Conservation (phyloP, 208 protist genomes). For the Trypanosomatidae sp. region DNA sequence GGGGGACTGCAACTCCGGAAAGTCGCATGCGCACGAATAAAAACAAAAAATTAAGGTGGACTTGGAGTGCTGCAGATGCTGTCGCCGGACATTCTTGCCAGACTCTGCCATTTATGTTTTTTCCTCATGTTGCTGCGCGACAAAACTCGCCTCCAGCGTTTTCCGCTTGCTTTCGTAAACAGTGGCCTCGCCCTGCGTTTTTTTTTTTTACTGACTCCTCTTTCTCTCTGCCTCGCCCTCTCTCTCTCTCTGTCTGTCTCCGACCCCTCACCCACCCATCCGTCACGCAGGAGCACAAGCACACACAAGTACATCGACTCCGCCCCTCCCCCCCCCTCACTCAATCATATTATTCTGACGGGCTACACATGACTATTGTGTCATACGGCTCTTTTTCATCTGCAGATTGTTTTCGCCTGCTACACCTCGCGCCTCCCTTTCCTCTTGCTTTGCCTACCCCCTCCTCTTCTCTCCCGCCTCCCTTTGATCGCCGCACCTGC, state of each 20-base stretch:
- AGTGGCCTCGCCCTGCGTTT: background rate
- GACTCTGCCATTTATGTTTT: background rate
- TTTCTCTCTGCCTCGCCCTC: background rate
- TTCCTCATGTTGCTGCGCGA: too few relatives aligned
- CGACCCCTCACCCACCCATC: background rate
- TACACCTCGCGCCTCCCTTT: background rate
- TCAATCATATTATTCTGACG: background rate
- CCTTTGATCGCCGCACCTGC: background rate
- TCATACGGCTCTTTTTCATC: background rate
- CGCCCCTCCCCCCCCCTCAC: background rate
- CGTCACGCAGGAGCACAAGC: background rate
- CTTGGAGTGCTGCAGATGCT: background rate
- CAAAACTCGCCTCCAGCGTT: background rate
- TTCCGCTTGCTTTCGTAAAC: background rate
- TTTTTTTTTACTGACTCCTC: background rate
- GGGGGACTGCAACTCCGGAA: background rate
- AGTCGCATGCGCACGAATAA: background rate
- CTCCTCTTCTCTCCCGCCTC: background rate
- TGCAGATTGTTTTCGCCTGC: background rate
- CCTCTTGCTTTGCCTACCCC: background rate
- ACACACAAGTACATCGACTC: background rate
- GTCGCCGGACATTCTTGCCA: background rate
- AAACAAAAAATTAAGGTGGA: conserved; percentile 12
- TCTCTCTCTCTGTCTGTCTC: background rate
- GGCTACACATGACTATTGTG: background rate